A percentile compares a stretch with the other conserved stretches of the same genome.
Conservation (phyloP, 192 early-diverging fungal species). For the Phlyctochytrium bullatum region DNA sequence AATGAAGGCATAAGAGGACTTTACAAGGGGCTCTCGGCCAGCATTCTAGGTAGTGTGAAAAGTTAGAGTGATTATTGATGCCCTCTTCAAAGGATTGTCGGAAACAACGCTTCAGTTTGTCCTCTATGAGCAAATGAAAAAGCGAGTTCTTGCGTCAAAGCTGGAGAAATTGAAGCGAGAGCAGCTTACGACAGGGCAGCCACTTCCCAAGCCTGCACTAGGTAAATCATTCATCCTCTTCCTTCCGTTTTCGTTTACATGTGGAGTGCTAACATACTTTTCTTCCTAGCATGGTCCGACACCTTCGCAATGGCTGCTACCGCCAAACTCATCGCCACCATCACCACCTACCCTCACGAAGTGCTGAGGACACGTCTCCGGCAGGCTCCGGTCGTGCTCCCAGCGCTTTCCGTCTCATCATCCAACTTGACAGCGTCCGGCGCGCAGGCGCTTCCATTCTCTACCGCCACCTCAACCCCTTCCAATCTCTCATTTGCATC, state of each 20-base stretch:
- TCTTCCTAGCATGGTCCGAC: slow-evolving; percentile 67
- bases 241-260: neutral
- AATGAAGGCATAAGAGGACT: slow-evolving; percentile 82
- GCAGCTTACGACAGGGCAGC: too few relatives aligned
- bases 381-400: slow-evolving; percentile 62
- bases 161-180: neutral
- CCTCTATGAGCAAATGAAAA: slow-evolving; percentile 92
- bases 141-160: slow-evolving; percentile 22
- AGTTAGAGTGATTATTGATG: neutral
- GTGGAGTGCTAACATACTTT: too few relatives aligned
- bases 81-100: slow-evolving; percentile 58
- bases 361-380: slow-evolving; percentile 85
- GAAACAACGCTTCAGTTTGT: slow-evolving; percentile 96
- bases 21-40: slow-evolving; percentile 89
- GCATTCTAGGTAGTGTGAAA: slow-evolving; percentile 63
- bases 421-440: slow-evolving; percentile 40
- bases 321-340: slow-evolving; percentile 85
- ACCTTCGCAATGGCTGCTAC: slow-evolving; percentile 78
- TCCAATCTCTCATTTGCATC: too few relatives aligned
- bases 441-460: too few relatives aligned
- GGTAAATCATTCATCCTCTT: neutral
- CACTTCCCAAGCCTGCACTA: slow-evolving; percentile 7
- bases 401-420: neutral
- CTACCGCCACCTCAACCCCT: too few relatives aligned
- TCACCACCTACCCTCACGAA: slow-evolving; percentile 93